phyloP scores from a whole-genome alignment of 805 yeast species.

The Candida ovalis region DNA sequence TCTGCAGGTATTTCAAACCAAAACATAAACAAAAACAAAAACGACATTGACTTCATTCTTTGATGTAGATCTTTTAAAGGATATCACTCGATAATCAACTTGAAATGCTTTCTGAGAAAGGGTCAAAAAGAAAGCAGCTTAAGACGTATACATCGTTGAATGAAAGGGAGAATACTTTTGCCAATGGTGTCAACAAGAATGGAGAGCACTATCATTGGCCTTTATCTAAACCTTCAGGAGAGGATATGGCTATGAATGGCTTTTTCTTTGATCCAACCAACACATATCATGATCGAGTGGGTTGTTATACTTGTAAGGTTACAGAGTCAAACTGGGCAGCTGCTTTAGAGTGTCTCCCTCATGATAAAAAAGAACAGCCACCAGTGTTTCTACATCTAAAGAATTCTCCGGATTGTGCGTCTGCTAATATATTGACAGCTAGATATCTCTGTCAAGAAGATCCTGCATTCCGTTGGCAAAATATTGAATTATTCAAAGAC shows the following conservation, averaged over 20 bases:
- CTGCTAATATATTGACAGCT: slow-evolving; percentile 17
- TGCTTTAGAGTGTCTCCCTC: slow-evolving; percentile 1
- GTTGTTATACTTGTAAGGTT: slow-evolving; percentile 55
- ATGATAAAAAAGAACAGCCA: slow-evolving; percentile 11
- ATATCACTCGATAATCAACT: neutral
- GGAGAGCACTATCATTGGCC: slow-evolving; percentile 31
- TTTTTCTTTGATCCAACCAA: slow-evolving; percentile 54
- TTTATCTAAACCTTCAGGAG: slow-evolving; percentile 20
- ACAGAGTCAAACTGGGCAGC: slow-evolving; percentile 55
- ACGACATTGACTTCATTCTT: neutral
- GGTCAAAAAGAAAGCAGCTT: slow-evolving; percentile 5
- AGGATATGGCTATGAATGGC: slow-evolving; percentile 51
- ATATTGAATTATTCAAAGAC: slow-evolving; percentile 29
- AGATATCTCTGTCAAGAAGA: slow-evolving; percentile 11
- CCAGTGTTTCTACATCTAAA: slow-evolving; percentile 22
- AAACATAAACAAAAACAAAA: neutral
- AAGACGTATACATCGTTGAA: slow-evolving; percentile 10
- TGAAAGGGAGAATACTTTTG: slow-evolving; percentile 20
- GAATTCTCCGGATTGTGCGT: slow-evolving; percentile 26
- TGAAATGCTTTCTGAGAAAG: neutral
- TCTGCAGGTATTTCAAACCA: neutral
- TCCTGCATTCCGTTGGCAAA: slow-evolving; percentile 16
- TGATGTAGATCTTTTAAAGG: neutral
- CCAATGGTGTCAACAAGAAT: slow-evolving; percentile 14
- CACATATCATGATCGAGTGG: slow-evolving; percentile 43